Base-by-base conservation (phyloP, 83 land plant species). In the Picea abies region DNA sequence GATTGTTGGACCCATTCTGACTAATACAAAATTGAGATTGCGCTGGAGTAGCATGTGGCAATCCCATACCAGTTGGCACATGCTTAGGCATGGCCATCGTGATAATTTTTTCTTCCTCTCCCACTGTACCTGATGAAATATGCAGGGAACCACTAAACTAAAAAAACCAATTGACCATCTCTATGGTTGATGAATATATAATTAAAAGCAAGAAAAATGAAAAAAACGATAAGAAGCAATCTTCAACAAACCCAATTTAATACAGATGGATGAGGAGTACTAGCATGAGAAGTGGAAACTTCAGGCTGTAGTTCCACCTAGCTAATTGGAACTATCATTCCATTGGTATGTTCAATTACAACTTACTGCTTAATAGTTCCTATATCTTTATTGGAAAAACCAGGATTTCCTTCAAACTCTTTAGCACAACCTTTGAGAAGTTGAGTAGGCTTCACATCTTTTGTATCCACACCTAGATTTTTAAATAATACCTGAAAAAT, bases 361-460 rank as follows among this genome's bases (percentile, higher is more conserved):
- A 83, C 23, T 47, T 71, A 89, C 68, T 88, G 87, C 35, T 89
- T 94, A 32, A 94, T 64, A 37, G 88, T 76, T 37, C 78, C 87
- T 63, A 84, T 14, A 85, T 97, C 99, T 81, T 94, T 97, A 63
- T 94, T 97, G 4, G 99, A 97, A 76, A 97, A 97, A 84, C 95
- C 99, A 79, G 98, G 96, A 35, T 35, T 35, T 35, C 35, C 35
- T 35, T 35, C 35, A 35, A 35, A 35, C 35, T 35, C 35, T 35
- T 98, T 89, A 10, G 78, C 71, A 19, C 95, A 87, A 37, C 94
- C 97, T 82, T 91, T 92, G 4, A 97, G 91, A 67, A 97, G 95
- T 76, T 94, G 90, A 80, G 96, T 87, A 11, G 95, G 94, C 64
- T 91, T 1, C 35, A 35, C 35, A 35, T 35, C 35, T 35, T 35